These are phyloP conservation scores for Schizophyllum amplum DNA, from an alignment of 1,284 basidiomycete genomes.

Conservation along the genomic window DNA sequence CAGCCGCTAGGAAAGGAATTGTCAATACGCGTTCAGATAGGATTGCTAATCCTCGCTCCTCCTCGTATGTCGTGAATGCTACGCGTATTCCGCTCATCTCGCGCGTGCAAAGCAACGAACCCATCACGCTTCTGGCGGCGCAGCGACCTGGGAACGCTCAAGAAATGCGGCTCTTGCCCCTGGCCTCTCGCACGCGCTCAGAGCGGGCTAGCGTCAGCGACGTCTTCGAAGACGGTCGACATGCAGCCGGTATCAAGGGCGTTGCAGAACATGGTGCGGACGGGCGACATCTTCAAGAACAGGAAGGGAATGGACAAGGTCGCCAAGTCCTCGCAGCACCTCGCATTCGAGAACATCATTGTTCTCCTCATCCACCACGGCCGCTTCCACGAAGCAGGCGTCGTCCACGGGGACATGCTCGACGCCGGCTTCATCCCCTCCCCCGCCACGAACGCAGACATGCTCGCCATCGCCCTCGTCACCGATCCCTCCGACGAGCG, in stretches of 20 bases:
- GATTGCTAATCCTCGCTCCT: too few species aligned
- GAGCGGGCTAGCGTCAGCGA: neutral
- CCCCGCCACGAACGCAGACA: slow-evolving; percentile 29
- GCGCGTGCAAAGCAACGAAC: neutral
- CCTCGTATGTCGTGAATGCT: neutral
- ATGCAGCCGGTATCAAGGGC: neutral
- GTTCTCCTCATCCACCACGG: slow-evolving; percentile 27
- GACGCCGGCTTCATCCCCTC: slow-evolving; percentile 30
- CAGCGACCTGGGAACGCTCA: neutral
- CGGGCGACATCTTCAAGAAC: neutral
- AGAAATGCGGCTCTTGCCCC: neutral
- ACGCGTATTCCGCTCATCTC: neutral
- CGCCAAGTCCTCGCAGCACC: neutral
- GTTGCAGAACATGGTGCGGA: neutral
- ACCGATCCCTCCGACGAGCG: slow-evolving; percentile 9
- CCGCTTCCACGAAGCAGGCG: slow-evolving; percentile 27
- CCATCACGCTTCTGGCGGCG: neutral
- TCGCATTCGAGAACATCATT: slow-evolving; percentile 20
- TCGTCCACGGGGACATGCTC: slow-evolving; percentile 34
- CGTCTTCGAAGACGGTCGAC: neutral
- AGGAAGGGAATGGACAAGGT: neutral
- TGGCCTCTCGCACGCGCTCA: neutral
- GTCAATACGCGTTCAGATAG: too few species aligned
- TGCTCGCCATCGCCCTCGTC: slow-evolving; percentile 25
- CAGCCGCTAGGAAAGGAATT: too few species aligned